These are phyloP conservation scores for Solanum dulcamara DNA, from an alignment of 257 asterid genomes.

Conservation along the genomic window DNA sequence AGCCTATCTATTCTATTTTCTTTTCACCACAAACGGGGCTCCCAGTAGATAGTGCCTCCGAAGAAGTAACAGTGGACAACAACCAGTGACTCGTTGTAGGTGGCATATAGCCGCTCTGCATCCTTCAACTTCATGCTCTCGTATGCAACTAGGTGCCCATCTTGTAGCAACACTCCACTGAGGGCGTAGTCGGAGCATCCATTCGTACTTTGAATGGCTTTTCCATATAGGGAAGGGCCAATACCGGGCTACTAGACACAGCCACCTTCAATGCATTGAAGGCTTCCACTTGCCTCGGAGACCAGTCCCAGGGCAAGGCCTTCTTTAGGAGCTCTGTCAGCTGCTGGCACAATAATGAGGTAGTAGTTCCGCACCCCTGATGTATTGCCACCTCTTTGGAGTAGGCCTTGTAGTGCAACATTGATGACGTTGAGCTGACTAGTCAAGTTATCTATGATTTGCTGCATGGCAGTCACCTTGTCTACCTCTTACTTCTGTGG, in stretches of 20 bases:
- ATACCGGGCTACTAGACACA: no score
- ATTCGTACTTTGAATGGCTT: neutral
- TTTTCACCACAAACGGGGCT: neutral
- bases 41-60: neutral
- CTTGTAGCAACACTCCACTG: neutral
- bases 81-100: neutral
- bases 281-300: neutral
- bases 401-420: neutral
- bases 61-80: neutral
- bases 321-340: no score
- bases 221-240: neutral
- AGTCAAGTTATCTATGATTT: neutral
- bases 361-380: neutral
- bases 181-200: neutral
- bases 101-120: neutral
- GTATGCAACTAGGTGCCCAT: neutral
- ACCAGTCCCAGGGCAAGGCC: neutral
- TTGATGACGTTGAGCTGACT: neutral
- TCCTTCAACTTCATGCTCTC: neutral
- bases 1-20: neutral
- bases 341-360: no score
- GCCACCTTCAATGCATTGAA: neutral
- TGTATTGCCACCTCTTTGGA: neutral
- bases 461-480: neutral
- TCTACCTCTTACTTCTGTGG: neutral